Evolutionary conservation across 2,329 filamentous ascomycete genomes (phyloP).

Genomic region (Aspergillus jensenii): DNA sequence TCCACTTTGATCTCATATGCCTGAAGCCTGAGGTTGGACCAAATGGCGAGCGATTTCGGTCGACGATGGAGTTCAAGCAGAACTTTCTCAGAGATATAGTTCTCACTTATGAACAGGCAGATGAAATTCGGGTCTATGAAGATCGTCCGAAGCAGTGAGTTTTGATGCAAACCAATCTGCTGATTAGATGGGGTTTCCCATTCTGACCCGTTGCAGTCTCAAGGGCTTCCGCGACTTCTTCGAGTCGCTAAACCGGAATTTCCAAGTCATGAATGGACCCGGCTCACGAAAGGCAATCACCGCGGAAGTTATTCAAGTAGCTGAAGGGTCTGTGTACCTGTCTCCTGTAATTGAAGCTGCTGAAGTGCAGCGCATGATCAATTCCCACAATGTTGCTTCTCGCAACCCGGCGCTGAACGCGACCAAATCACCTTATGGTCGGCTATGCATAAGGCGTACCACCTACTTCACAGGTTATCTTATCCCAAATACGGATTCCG

Average conservation of each 20-base stretch:
- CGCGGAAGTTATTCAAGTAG: conserved; percentile 83
- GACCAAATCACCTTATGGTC: conserved; percentile 45
- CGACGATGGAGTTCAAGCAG: conserved; percentile 92
- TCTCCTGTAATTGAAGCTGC: conserved; percentile 77
- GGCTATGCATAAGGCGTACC: conserved; percentile 75
- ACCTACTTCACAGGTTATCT: conserved; percentile 93
- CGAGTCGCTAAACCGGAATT: conserved; percentile 67
- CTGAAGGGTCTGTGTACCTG: conserved; percentile 70
- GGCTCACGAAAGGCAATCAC: conserved; percentile 64
- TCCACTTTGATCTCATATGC: conserved; percentile 85
- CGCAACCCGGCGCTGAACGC: conserved; percentile 33
- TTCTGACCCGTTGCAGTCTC: conserved; percentile 48
- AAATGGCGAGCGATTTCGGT: conserved; percentile 72
- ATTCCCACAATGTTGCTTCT: conserved; percentile 68
- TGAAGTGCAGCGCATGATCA: conserved; percentile 85
- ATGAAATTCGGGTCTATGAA: conserved; percentile 74
- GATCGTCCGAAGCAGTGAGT: conserved; percentile 60
- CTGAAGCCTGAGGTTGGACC: conserved; percentile 85
- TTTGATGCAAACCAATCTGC: not conserved
- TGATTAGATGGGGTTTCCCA: not conserved
- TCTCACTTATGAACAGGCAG: conserved; percentile 78
- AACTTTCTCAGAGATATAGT: conserved; percentile 76
- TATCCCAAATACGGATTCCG: conserved; percentile 69
- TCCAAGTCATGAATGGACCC: conserved; percentile 43
- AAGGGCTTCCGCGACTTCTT: conserved; percentile 86